phyloP scores from a whole-genome alignment of 2,329 filamentous ascomycete genomes.

The Trichoderma atrobrunneum region DNA sequence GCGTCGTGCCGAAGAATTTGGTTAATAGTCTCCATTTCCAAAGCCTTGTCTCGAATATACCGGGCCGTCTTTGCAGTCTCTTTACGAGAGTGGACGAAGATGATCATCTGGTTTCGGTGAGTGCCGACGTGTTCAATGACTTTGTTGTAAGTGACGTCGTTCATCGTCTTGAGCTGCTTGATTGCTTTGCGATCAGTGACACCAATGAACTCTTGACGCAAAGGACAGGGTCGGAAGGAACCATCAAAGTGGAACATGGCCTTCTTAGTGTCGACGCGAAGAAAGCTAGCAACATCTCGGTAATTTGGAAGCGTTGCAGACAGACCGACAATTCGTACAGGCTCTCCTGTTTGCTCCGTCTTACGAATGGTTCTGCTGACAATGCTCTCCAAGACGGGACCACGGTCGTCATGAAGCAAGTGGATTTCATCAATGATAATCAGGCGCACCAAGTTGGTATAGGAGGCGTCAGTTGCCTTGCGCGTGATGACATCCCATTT shows the following conservation, averaged over 20 bases:
- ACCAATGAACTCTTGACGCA: slow-evolving; percentile 96
- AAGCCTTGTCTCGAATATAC: slow-evolving; percentile 91
- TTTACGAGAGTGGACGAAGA: slow-evolving; percentile 97
- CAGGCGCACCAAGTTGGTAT: slow-evolving; percentile 93
- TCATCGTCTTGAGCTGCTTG: slow-evolving; percentile 99
- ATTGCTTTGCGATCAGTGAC: slow-evolving; percentile 98
- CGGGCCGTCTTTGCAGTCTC: slow-evolving; percentile 97
- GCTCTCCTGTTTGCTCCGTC: slow-evolving; percentile 90
- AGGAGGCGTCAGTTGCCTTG: slow-evolving; percentile 94
- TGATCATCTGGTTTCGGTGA: slow-evolving; percentile 95
- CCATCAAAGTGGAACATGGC: slow-evolving; percentile 96
- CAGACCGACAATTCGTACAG: slow-evolving; percentile 85
- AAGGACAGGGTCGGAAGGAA: slow-evolving; percentile 85
- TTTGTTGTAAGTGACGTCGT: slow-evolving; percentile 97
- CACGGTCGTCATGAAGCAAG: slow-evolving; percentile 93
- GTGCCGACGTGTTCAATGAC: slow-evolving; percentile 93
- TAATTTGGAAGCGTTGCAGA: slow-evolving; percentile 97
- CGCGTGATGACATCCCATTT: slow-evolving; percentile 99
- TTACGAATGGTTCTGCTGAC: slow-evolving; percentile 91
- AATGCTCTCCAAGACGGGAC: slow-evolving; percentile 94
- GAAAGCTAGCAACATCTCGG: slow-evolving; percentile 89
- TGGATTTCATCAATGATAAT: slow-evolving; percentile 99
- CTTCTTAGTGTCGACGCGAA: slow-evolving; percentile 81
- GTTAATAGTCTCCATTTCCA: slow-evolving; percentile 96
- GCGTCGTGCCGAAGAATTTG: slow-evolving; percentile 93